Base-by-base conservation (phyloP, 1,284 basidiomycete genomes). In the Melampsora abietis-canadensis region DNA sequence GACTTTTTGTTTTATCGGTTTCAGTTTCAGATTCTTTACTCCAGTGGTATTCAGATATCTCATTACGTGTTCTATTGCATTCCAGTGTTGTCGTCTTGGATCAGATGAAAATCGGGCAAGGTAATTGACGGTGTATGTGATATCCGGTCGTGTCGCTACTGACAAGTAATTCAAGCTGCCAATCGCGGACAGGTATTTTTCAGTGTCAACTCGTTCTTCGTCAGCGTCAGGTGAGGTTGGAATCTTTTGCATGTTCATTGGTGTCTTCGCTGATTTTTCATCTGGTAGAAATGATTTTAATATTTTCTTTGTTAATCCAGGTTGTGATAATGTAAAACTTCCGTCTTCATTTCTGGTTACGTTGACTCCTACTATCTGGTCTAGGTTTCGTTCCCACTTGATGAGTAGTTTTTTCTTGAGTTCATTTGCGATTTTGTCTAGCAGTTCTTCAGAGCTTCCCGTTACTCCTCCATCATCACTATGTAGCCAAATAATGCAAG, bases 111-210 rank as follows among this genome's bases (percentile, higher is more conserved):
- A 63, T 17, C 60, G 0, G 0, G 68, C 59, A 1, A 69, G 19
- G 19, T 47, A 69, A 31, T 62, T 69, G 4, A 70, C 60, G 0
- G 60, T 5, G 63, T 60, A 70, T 2, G 24, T n/a, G n/a, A 70
- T 48, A 21, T 70, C 68, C 3, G 68, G 68, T 10, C 68, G 0
- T 6, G 59, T 63, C 8, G 30, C 59, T 3, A 51, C 31, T 4
- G 68, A n/a, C 0, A 70, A 2, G 31, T 70, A 70, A 19, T 27
- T 63, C 5, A 70, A 37, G 17, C 57, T 47, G 5, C 68, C 68
- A 0, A 70, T 44, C 1, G 63, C 46, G 0, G 60, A 70, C 4
- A 70, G 46, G 19, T n/a, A 63, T 0, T 2, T 31, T 1, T 46
- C 21, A 1, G 40, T 4, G 5, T 54, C 27, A 19, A 68, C 1